Conservation (phyloP, 2,329 filamentous ascomycete species). For the Sodiomyces alkalinus region DNA sequence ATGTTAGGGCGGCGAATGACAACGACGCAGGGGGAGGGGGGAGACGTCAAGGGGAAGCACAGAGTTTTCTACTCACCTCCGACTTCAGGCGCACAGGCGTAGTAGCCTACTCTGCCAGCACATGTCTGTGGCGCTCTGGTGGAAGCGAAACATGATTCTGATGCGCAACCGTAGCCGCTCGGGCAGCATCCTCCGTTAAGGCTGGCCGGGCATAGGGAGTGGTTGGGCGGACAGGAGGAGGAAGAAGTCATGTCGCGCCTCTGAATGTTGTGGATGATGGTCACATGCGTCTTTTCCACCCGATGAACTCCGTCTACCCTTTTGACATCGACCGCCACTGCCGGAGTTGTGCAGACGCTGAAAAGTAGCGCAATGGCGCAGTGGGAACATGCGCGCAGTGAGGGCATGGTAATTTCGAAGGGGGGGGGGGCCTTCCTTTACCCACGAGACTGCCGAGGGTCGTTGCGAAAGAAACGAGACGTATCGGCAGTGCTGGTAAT, state of each 20-base stretch:
- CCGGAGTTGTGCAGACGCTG: too few species aligned
- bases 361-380: too few species aligned
- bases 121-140: constrained; percentile 26
- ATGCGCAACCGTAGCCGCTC: constrained; percentile 29
- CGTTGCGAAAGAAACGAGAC: too few species aligned
- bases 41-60: too few species aligned
- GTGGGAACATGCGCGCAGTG: too few species aligned
- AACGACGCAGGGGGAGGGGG: too few species aligned
- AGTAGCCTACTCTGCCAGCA: constrained; percentile 19
- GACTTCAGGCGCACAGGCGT: constrained; percentile 22
- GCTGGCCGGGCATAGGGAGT: constrained; percentile 20
- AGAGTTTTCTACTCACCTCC: constrained; percentile 18
- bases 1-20: not conserved
- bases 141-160: constrained; percentile 30
- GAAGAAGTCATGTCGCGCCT: constrained; percentile 8
- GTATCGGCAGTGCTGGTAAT: too few species aligned
- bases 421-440: too few species aligned
- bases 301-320: constrained; percentile 16
- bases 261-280: constrained; percentile 4
- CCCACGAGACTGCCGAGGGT: too few species aligned
- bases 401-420: too few species aligned
- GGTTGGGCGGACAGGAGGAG: constrained; percentile 11
- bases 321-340: constrained; percentile 15
- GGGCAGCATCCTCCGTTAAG: constrained; percentile 33
- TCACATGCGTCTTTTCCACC: constrained; percentile 12